Base-by-base conservation (phyloP, 2,329 filamentous ascomycete genomes). In the Emergomyces pasteurianus region DNA sequence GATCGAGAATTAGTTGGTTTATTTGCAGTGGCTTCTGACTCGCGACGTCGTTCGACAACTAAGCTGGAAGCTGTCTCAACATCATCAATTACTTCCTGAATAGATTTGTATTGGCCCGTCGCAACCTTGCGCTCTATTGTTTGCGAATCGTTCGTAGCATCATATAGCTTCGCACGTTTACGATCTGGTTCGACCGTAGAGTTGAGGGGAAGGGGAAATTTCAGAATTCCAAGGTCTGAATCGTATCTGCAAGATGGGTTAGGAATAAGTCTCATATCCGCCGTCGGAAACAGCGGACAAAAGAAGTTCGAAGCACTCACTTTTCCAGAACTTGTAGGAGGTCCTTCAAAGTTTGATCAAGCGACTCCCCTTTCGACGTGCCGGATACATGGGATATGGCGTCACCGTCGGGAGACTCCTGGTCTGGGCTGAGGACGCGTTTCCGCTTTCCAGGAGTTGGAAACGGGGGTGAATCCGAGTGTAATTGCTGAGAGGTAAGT, bases 361-460 rank as follows among this genome's bases (percentile, higher is more conserved):
- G 67, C 42, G 70, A 67, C 52, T 63, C 59, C 60, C 65, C 72
- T 58, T 52, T 31, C 9, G 59, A 36, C 5, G 43, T 43, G 38
- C 12, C 16, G 46, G 59, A 52, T 36, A 38, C 23, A 53, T 65
- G 63, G 28, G 70, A 62, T 9, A 65, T 58, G 61, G 55, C 65
- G 50, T 66, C 58, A 43, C 72, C 71, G 40, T 68, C 65, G 40
- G 63, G 63, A 34, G 63, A 58, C 63, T 68, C 73, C 34, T 71
- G 68, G 28, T 72, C 70, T 53, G 71, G 68, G 58, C 68, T 68
- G 26, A 73, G 70, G 21, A 66, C 67, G 63, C 74, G 74, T 69
- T 77, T 77, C 69, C 75, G 73, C 65, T 77, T 77, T 52, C 70
- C 73, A 58, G 74, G 70, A 36, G 73, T 74, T 59, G 72, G 69